Conservation (phyloP, 495 filamentous ascomycete species). For the Gamarada debralockiae region DNA sequence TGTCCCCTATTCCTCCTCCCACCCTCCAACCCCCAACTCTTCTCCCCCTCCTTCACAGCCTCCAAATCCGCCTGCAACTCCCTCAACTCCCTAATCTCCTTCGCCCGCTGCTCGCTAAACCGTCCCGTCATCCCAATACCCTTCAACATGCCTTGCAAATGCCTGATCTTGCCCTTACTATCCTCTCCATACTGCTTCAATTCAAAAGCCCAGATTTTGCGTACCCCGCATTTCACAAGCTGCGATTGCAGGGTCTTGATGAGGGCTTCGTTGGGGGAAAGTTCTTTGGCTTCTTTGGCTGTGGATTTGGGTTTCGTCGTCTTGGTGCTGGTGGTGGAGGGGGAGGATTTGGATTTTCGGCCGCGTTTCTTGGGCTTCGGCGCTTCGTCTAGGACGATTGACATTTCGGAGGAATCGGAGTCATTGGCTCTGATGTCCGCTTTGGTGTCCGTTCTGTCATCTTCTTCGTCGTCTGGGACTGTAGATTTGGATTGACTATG, state of each 20-base stretch:
- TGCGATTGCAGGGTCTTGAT: slow-evolving; percentile 90
- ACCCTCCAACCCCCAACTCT: slow-evolving; percentile 63
- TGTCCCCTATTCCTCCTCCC: slow-evolving; percentile 32
- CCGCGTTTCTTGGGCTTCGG: slow-evolving; percentile 42
- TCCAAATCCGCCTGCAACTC: slow-evolving; percentile 82
- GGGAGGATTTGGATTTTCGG: slow-evolving; percentile 33
- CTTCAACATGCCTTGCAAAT: slow-evolving; percentile 71
- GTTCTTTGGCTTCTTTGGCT: slow-evolving; percentile 32
- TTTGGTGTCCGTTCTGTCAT: slow-evolving; percentile 12
- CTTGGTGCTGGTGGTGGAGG: slow-evolving; percentile 24
- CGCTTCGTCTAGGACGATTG: slow-evolving; percentile 68
- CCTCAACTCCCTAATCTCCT: slow-evolving; percentile 76
- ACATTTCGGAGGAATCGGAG: slow-evolving; percentile 82
- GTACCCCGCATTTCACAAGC: slow-evolving; percentile 87
- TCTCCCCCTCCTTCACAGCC: slow-evolving; percentile 71
- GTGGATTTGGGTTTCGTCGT: slow-evolving; percentile 21
- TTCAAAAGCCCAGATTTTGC: slow-evolving; percentile 87
- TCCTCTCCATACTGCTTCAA: slow-evolving; percentile 67
- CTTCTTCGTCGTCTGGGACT: slow-evolving; percentile 19
- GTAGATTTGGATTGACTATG: slow-evolving; percentile 19
- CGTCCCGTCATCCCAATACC: slow-evolving; percentile 85
- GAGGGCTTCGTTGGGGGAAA: slow-evolving; percentile 67
- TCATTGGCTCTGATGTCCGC: slow-evolving; percentile 37
- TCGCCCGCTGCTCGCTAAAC: slow-evolving; percentile 78
- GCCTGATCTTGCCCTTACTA: slow-evolving; percentile 73